Evolutionary conservation across 129 eudicot genomes (phyloP), one percentile per base, ranked within the genome.

Genomic region (Cynara cardunculus): DNA sequence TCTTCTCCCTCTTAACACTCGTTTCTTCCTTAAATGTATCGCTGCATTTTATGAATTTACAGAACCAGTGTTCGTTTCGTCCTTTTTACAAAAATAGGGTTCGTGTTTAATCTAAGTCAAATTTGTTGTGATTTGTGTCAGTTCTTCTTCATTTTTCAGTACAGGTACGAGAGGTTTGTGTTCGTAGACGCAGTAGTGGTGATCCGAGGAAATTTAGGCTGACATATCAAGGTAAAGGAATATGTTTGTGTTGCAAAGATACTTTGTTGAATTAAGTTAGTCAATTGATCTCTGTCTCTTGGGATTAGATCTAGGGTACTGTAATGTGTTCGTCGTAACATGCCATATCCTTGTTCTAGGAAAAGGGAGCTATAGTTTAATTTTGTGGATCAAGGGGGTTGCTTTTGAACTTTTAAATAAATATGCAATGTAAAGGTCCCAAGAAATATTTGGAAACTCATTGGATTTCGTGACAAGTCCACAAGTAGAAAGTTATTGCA

Each of bases 221-320:
- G 61, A 77, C 53, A 21, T 44, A 70, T 65, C 24, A 8, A 71
- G n/a, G 72, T 35, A n/a, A 53, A 49, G 64, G 72, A 32, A 16
- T 78, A 39, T 77, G 78, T 77, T 71, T 70, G 56, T 79, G 66
- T 69, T 78, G 68, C 53, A 69, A 78, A 14, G 32, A 66, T 24
- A 39, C 19, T 77, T 16, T 77, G 74, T 37, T 78, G 30, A 11
- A 34, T 30, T 35, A 49, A 71, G 61, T 71, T 56, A 4, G 21
- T 67, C 66, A 31, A n/a, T 39, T 75, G 28, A 69, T 83, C 56
- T 34, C 12, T 83, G 73, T 12, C 64, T 77, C 11, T 28, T 69
- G 19, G 65, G 59, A 37, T 19, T 83, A 83, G 86, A 83, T 83
- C 86, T 71, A 22, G 30, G 26, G 69, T 39, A 77, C 34, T 31